Conservation (phyloP, 2,329 filamentous ascomycete genomes). For the Exophiala alcalophila region DNA sequence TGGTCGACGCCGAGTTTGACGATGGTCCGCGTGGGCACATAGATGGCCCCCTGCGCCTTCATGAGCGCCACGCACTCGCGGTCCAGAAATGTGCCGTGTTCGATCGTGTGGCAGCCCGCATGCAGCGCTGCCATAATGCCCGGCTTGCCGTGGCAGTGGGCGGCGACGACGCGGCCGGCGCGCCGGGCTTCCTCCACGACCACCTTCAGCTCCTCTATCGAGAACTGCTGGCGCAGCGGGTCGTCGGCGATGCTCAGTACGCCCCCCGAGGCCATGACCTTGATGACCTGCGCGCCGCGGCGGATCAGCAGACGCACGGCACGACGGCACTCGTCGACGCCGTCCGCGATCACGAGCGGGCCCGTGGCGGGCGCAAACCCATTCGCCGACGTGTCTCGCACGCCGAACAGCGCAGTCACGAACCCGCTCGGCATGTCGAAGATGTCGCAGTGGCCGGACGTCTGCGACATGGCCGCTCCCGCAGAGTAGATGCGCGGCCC, state of each 20-base stretch:
- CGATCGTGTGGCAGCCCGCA: conserved; percentile 48
- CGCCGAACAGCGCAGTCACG: conserved; percentile 25
- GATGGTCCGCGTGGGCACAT: conserved; percentile 47
- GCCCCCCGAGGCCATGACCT: conserved; percentile 47
- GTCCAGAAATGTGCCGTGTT: conserved; percentile 50
- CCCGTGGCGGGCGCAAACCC: conserved; percentile 10
- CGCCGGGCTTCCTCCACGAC: conserved; percentile 47
- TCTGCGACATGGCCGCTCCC: conserved; percentile 46
- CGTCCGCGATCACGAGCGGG: conserved; percentile 41
- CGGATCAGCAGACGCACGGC: conserved; percentile 46
- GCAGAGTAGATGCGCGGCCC: conserved; percentile 52
- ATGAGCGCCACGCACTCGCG: conserved; percentile 46
- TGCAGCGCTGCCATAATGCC: conserved; percentile 48
- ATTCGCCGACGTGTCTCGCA: conserved; percentile 18
- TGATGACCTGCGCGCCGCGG: conserved; percentile 50
- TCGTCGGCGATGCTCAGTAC: conserved; percentile 45
- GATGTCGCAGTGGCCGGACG: conserved; percentile 50
- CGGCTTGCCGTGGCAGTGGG: conserved; percentile 48
- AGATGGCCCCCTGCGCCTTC: conserved; percentile 45
- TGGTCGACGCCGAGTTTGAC: conserved; percentile 41
- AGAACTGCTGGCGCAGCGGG: conserved; percentile 46
- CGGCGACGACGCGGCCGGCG: conserved; percentile 42
- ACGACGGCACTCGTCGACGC: conserved; percentile 46
- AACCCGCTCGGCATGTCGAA: conserved; percentile 37
- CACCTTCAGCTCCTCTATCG: conserved; percentile 42